phyloP scores from a whole-genome alignment of 257 asterid species.

The Solanum stenotomum region DNA sequence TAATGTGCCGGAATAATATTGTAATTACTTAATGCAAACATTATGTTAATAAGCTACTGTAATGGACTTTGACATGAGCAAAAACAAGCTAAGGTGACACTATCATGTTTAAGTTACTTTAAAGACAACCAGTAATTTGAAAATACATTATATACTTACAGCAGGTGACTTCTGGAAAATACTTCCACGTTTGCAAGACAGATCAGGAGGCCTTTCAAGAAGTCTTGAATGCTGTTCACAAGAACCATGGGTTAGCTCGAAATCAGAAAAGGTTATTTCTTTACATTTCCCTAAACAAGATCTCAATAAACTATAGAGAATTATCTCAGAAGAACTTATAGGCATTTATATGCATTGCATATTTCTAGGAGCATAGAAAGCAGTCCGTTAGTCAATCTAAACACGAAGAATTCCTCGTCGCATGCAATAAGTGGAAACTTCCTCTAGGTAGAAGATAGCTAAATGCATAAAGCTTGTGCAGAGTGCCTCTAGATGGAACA shows the following conservation, averaged over 20 bases:
- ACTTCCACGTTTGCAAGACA: constrained; percentile 68
- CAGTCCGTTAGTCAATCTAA: neutral
- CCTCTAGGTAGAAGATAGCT: neutral
- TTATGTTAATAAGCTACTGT: neutral
- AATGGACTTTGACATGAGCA: neutral
- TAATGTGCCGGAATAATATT: neutral
- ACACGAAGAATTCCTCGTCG: neutral
- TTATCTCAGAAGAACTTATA: neutral
- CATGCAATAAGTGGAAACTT: neutral
- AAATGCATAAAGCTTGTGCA: neutral
- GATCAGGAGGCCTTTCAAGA: constrained; percentile 90
- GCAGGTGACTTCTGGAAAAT: constrained; percentile 63
- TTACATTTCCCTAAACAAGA: neutral
- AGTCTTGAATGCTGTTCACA: constrained; percentile 65
- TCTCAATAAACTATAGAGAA: neutral
- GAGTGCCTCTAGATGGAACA: neutral
- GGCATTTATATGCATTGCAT: neutral
- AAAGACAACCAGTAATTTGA: neutral
- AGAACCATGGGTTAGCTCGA: neutral
- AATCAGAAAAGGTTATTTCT: neutral
- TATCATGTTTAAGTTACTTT: neutral
- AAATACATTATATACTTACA: constrained; percentile 39
- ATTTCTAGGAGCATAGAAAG: neutral
- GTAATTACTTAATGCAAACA: neutral
- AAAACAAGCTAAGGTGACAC: neutral